Percentiles rank a stretch among this genome's conserved stretches.
Evolutionary conservation across 2,329 filamentous ascomycete genomes (phyloP).

Genomic region (Phyllosticta paracitricarpa): DNA sequence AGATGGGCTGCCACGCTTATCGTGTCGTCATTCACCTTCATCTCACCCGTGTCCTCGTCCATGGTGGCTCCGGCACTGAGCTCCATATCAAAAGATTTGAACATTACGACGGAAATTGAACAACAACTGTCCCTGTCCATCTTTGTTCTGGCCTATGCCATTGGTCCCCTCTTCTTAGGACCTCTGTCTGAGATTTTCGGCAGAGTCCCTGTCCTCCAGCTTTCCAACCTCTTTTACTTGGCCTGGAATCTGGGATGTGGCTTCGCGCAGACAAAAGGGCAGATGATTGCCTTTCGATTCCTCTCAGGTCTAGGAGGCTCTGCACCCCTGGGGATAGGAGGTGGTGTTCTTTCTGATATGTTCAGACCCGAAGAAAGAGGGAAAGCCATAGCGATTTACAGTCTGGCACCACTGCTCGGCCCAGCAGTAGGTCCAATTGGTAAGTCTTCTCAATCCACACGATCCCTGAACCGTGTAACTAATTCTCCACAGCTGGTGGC

Average conservation of each 20-base stretch:
- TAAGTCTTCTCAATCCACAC: too few relatives aligned
- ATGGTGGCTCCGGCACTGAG: slow-evolving; percentile 28
- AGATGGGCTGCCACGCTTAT: slow-evolving; percentile 38
- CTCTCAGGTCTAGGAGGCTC: slow-evolving; percentile 29
- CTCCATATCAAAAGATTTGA: slow-evolving; percentile 22
- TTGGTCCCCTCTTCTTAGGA: slow-evolving; percentile 27
- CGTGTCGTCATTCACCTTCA: slow-evolving; percentile 31
- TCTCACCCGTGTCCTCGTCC: slow-evolving; percentile 28
- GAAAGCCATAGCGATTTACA: slow-evolving; percentile 53
- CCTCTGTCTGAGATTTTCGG: slow-evolving; percentile 28
- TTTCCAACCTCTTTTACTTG: slow-evolving; percentile 25
- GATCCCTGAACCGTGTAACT: too few relatives aligned
- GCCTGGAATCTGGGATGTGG: slow-evolving; percentile 31
- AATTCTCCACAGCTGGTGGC: slow-evolving; percentile 38
- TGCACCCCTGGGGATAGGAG: slow-evolving; percentile 30
- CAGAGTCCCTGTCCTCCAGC: slow-evolving; percentile 23
- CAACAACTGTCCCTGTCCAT: slow-evolving; percentile 25
- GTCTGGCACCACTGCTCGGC: slow-evolving; percentile 53
- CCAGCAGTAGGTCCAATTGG: slow-evolving; percentile 54
- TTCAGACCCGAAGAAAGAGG: slow-evolving; percentile 54
- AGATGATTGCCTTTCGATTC: slow-evolving; percentile 29
- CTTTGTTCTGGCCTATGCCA: slow-evolving; percentile 28
- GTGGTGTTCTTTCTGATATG: slow-evolving; percentile 40
- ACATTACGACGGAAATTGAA: slow-evolving; percentile 22
- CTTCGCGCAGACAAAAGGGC: slow-evolving; percentile 25